A percentile compares a stretch with the other conserved stretches of the same genome.
Conservation (phyloP, 2,329 filamentous ascomycete genomes). For the Aspergillus melleus region DNA sequence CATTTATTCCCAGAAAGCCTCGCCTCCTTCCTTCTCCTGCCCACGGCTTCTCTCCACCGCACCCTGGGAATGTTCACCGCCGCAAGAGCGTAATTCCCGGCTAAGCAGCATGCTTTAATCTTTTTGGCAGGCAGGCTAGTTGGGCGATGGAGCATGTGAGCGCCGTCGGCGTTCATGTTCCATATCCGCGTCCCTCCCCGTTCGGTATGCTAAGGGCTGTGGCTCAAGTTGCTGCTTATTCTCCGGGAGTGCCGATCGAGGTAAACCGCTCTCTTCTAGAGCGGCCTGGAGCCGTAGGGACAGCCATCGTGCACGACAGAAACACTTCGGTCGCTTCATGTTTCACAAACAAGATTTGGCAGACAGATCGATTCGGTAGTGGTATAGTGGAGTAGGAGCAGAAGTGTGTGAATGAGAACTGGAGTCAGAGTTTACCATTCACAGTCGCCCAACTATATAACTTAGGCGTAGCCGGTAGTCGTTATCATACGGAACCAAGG, state of each 20-base stretch:
- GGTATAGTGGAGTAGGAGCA: neutral
- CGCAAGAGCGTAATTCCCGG: no score
- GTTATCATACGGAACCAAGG: neutral
- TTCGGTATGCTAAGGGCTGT: neutral
- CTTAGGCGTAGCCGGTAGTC: neutral
- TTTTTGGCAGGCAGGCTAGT: neutral
- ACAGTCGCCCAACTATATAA: neutral
- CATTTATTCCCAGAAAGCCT: no score
- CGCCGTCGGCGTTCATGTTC: neutral
- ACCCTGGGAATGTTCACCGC: no score
- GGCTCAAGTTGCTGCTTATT: neutral
- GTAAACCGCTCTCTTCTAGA: constrained; percentile 6
- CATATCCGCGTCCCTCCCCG: constrained; percentile 3
- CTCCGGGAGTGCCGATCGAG: neutral
- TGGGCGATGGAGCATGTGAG: constrained; percentile 5
- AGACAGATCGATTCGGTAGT: neutral
- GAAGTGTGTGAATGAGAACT: neutral
- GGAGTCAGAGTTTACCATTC: neutral
- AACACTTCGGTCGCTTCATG: neutral
- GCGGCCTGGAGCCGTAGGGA: constrained; percentile 3
- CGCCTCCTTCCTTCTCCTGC: no score
- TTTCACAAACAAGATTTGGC: neutral
- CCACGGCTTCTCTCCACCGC: no score
- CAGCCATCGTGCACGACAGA: constrained; percentile 5
- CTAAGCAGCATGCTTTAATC: no score